Evolutionary conservation across 768 basidiomycete species (phyloP), one percentile per base, ranked within the genome.

Genomic region (Porphyrellus cyaneotinctus): DNA sequence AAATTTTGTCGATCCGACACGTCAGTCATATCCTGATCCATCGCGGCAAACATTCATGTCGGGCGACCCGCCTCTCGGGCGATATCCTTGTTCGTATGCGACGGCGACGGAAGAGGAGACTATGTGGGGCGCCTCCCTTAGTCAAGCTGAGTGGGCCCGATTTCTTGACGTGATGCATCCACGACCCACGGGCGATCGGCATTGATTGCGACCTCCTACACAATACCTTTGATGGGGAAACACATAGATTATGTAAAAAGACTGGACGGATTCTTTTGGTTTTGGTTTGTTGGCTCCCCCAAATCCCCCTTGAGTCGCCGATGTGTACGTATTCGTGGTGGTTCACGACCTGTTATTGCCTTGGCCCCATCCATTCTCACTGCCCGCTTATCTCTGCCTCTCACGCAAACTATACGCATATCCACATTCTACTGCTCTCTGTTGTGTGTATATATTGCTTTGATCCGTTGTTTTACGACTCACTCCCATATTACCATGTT

Each of bases 51-150:
- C 58, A 28, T 69, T 69, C 35, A 47, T 67, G 35, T 49, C 67
- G 1, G 51, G 59, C 15, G 67, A 65, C 22, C 49, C 65, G 1
- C 32, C 54, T 31, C 55, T 57, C 3, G 64, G 54, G 1, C 62
- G 65, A 26, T 64, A 67, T 33, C 54, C 64, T 38, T 67, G 66
- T 26, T 69, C 77, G 31, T 78, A 81, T 50, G 77, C 80, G 24
- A 42, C 64, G 31, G 41, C 59, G 36, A 77, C 80, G 41, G 85
- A 84, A 53, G 83, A 86, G 57, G 71, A 76, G 33, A 74, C 74
- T 30, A 84, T 88, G 75, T 91, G 88, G 87, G 87, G 87, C 38
- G 78, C 87, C 15, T 79, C 83, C 33, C 86, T 91, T 63, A 87
- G 81, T 51, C 84, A 87, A 58, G 81, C 83, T 36, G 88, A 90